phyloP scores from a whole-genome alignment of 345 rosid genomes.

The Anastatica hierochuntica region DNA sequence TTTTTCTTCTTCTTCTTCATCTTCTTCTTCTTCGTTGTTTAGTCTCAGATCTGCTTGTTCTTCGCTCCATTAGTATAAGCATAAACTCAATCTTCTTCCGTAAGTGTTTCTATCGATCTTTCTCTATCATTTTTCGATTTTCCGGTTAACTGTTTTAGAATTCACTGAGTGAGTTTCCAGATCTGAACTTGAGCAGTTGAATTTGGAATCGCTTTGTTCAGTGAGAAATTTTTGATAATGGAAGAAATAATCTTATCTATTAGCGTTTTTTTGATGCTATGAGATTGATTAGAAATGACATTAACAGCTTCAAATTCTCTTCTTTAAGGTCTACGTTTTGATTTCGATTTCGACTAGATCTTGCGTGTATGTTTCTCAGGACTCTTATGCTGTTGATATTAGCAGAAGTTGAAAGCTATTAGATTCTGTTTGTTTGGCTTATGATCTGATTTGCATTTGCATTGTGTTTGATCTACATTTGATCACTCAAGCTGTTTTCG shows the following conservation, averaged over 20 bases:
- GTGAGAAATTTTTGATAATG: background rate
- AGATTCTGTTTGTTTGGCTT: too few species aligned
- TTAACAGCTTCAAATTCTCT: too few species aligned
- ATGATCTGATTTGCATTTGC: too few species aligned
- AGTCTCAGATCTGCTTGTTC: slow-evolving; percentile 19
- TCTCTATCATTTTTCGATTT: background rate
- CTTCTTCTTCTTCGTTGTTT: slow-evolving; percentile 8
- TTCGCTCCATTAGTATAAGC: slow-evolving; percentile 5
- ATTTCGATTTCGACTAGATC: too few species aligned
- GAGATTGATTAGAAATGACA: too few species aligned
- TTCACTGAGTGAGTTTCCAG: slow-evolving; percentile 2
- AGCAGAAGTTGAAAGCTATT: too few species aligned
- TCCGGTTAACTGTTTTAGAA: background rate
- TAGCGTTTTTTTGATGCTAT: background rate
- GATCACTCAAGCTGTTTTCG: background rate
- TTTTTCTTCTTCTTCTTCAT: background rate
- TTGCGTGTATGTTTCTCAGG: too few species aligned
- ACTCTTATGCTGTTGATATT: too few species aligned
- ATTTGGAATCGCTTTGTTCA: background rate
- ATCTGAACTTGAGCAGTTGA: slow-evolving; percentile 4
- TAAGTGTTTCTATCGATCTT: background rate
- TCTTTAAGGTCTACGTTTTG: too few species aligned
- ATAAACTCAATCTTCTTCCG: slow-evolving; percentile 1
- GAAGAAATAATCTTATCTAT: background rate
- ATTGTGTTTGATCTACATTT: background rate